Evolutionary conservation across 2,329 filamentous ascomycete genomes (phyloP), one percentile per base, ranked within the genome.

Genomic region (Penicillium sp.): DNA sequence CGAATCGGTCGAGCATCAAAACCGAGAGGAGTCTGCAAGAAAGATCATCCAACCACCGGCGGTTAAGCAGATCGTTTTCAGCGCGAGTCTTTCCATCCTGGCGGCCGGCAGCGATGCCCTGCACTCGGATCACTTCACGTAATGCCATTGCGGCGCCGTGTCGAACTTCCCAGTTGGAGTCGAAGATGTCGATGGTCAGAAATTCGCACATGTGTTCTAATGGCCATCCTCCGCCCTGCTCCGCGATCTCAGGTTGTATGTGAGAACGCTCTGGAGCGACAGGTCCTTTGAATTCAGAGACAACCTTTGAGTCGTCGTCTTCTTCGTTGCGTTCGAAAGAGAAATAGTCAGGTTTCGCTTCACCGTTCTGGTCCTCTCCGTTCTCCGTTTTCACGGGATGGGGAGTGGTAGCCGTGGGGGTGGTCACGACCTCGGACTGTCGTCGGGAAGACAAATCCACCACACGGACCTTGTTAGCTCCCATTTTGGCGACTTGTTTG

Each of bases 121-220:
- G 94, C n/a, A 92, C 89, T 57, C 93, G 87, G 48, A 97, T 81
- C 16, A 99, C 86, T 73, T 99, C 94, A 67, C 94, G 85, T 36
- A 99, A 79, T 10, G 91, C 94, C 88, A 99, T 94, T 13, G 94
- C 92, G 52, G 95, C 94, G 66, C 94, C 94, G 71, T 99, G 94
- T 14, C 94, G 88, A 7, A 92, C 92, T 73, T 99, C 94, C 95
- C 94, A 99, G 45, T 88, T 87, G 3, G 89, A 80, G 68, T 99
- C 93, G 64, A 99, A 97, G 1, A 99, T 81, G 69, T 99, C 94
- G 32, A 97, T 82, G 66, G 90, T 93, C 54, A 99, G 83, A 65
- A 97, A 94, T 57, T 97, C 94, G 71, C 92, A 97, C 34, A 99
- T 84, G 49, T 91, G 86, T 67, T 97, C 92, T 66, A 90, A 97